These are phyloP conservation scores for Jackrogersella multiformis DNA, from an alignment of 495 filamentous ascomycete species.

Conservation along the genomic window DNA sequence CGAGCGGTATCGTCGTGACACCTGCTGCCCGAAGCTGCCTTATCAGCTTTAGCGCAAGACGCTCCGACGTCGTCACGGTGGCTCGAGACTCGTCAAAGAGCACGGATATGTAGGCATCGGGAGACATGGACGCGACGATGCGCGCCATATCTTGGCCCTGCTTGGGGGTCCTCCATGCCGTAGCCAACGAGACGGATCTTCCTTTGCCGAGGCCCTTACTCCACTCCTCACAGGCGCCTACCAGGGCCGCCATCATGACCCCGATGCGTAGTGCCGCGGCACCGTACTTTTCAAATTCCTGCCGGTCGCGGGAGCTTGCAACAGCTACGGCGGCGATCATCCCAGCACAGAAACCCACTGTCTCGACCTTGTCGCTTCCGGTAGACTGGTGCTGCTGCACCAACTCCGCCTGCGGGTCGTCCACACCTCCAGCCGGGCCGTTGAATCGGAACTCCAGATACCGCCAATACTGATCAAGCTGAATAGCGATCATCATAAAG, in stretches of 20 bases:
- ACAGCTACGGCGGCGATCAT: constrained; percentile 55
- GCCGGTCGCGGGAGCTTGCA: constrained; percentile 33
- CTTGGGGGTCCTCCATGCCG: constrained; percentile 43
- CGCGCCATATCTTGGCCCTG: background rate
- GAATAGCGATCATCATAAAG: background rate
- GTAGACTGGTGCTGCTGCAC: no score
- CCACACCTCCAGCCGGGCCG: background rate
- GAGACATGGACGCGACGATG: background rate
- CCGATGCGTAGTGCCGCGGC: constrained; percentile 53
- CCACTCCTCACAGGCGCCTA: constrained; percentile 51
- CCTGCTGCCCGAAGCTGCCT: constrained; percentile 48
- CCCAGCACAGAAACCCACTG: constrained; percentile 57
- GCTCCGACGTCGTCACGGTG: constrained; percentile 43
- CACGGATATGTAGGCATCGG: constrained; percentile 56
- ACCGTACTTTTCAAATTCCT: constrained; percentile 49
- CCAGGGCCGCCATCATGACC: constrained; percentile 35
- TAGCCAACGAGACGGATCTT: constrained; percentile 36
- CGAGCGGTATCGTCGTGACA: constrained; percentile 31
- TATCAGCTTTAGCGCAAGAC: constrained; percentile 22
- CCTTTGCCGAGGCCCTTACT: constrained; percentile 1
- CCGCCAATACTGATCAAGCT: background rate
- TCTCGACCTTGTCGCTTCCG: background rate
- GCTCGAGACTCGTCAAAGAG: constrained; percentile 51
- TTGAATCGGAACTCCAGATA: background rate
- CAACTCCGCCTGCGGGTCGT: background rate